Percentiles rank a stretch among this genome's conserved stretches.
Conservation (phyloP, 495 filamentous ascomycete genomes). For the Arthonia radiata region DNA sequence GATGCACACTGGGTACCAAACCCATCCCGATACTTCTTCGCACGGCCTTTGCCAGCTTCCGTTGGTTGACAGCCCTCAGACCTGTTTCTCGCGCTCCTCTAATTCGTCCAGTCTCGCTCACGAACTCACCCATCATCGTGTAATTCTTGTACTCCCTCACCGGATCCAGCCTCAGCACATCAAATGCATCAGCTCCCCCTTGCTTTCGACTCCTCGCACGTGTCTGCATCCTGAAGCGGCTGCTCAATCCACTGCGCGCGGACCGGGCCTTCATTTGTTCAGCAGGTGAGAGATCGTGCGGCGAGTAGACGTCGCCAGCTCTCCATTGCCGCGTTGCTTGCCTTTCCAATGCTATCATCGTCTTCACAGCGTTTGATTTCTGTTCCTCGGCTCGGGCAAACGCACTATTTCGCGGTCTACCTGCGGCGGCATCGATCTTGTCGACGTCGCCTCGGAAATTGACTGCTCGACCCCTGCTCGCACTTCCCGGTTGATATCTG, state of each 20-base stretch:
- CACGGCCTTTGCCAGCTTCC: conserved; percentile 78
- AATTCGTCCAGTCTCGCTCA: conserved; percentile 65
- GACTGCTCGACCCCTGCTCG: no score
- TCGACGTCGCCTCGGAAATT: no score
- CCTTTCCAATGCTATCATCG: no score
- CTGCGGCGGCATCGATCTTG: no score
- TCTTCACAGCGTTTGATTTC: no score
- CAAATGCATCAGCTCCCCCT: conserved; percentile 42
- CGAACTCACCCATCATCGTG: conserved; percentile 72
- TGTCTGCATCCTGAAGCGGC: conserved; percentile 23
- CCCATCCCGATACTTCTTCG: conserved; percentile 69
- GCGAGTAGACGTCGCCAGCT: conserved; percentile 66
- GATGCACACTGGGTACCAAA: conserved; percentile 76
- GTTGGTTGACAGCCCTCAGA: conserved; percentile 67
- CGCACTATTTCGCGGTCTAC: no score
- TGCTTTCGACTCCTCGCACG: conserved; percentile 9
- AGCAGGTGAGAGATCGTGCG: conserved; percentile 52
- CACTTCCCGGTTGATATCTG: no score
- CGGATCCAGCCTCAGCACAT: conserved; percentile 58
- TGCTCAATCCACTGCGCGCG: no score
- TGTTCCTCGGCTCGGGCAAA: no score
- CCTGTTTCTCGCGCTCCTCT: conserved; percentile 49
- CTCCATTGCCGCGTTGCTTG: conserved; percentile 31
- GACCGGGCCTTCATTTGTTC: conserved; percentile 46
- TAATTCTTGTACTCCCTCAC: conserved; percentile 84